phyloP scores from a whole-genome alignment of 768 basidiomycete species.

The Pleurotus tuber-regium region DNA sequence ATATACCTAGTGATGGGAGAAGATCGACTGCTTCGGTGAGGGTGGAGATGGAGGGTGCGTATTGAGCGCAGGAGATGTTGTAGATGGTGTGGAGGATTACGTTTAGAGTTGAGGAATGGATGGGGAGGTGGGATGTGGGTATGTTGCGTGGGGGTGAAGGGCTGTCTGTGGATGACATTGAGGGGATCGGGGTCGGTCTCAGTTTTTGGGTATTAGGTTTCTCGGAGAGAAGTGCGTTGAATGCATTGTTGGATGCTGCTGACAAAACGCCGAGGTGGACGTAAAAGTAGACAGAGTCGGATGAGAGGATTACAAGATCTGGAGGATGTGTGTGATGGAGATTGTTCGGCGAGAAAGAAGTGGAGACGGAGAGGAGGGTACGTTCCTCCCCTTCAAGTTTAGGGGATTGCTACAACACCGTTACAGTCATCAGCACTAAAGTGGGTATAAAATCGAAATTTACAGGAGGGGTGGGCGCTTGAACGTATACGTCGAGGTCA shows the following conservation, averaged over 20 bases:
- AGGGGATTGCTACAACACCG: background rate
- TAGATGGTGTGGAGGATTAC: slow-evolving; percentile 73
- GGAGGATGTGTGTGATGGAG: slow-evolving; percentile 53
- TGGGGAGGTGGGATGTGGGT: slow-evolving; percentile 55
- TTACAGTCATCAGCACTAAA: background rate
- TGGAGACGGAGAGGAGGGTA: slow-evolving; percentile 70
- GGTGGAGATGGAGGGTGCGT: slow-evolving; percentile 62
- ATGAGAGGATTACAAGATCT: slow-evolving; percentile 64
- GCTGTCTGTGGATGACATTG: too few relatives aligned
- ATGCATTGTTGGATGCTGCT: slow-evolving; percentile 58
- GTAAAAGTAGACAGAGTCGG: slow-evolving; percentile 84
- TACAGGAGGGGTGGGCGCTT: background rate
- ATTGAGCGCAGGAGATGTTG: slow-evolving; percentile 70
- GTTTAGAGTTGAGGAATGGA: slow-evolving; percentile 63
- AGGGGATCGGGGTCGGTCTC: too few relatives aligned
- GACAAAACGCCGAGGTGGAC: slow-evolving; percentile 63
- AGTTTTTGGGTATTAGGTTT: background rate
- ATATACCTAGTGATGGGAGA: slow-evolving; percentile 59
- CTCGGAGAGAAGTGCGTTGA: slow-evolving; percentile 48
- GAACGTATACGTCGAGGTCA: background rate
- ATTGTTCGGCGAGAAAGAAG: slow-evolving; percentile 75
- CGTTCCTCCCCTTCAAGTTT: slow-evolving; percentile 22
- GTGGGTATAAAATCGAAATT: background rate
- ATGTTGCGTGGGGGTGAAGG: slow-evolving; percentile 37
- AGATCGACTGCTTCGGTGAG: slow-evolving; percentile 55